Evolutionary conservation across 139 green algal genomes (phyloP).

Genomic region (Microglena sp.): DNA sequence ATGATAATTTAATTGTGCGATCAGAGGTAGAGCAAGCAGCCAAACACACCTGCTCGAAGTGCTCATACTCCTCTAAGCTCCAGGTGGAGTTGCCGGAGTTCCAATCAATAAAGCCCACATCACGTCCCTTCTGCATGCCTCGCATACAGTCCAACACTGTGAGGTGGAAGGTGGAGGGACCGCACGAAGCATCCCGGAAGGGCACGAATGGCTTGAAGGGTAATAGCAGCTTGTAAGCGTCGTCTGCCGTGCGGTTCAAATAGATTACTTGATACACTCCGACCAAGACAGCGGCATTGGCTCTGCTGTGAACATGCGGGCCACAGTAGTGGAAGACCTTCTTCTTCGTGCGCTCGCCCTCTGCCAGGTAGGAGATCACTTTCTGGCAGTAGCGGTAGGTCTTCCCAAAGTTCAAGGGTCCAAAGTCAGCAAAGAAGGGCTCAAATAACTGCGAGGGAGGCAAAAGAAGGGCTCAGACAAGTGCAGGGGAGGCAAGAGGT

Average conservation of each 20-base stretch:
- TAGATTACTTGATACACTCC: conserved; percentile 72
- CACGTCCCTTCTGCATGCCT: conserved; percentile 63
- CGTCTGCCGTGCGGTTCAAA: conserved; percentile 44
- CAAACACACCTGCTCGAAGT: conserved; percentile 79
- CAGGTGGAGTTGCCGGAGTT: conserved; percentile 38
- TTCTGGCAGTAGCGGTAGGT: conserved; percentile 67
- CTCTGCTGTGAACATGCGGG: conserved; percentile 46
- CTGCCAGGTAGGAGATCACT: conserved; percentile 43
- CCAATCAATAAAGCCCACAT: conserved; percentile 74
- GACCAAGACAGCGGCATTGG: conserved; percentile 76
- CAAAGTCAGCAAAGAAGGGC: conserved; percentile 88
- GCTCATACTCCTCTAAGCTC: conserved; percentile 79
- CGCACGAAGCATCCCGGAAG: conserved; percentile 80
- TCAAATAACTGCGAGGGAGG: conserved; percentile 65
- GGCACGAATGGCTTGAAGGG: conserved; percentile 59
- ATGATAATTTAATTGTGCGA: too few relatives aligned
- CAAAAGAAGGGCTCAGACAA: too few relatives aligned
- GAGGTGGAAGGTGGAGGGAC: conserved; percentile 66
- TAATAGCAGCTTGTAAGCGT: conserved; percentile 57
- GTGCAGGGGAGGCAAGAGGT: too few relatives aligned
- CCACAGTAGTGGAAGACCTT: conserved; percentile 56
- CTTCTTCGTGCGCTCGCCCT: conserved; percentile 41
- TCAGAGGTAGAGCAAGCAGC: too few relatives aligned
- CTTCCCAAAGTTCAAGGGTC: conserved; percentile 78
- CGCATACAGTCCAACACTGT: conserved; percentile 57